Evolutionary conservation across 1,139 yeast species (phyloP).

Genomic region (Casaregolazyma lundiana): DNA sequence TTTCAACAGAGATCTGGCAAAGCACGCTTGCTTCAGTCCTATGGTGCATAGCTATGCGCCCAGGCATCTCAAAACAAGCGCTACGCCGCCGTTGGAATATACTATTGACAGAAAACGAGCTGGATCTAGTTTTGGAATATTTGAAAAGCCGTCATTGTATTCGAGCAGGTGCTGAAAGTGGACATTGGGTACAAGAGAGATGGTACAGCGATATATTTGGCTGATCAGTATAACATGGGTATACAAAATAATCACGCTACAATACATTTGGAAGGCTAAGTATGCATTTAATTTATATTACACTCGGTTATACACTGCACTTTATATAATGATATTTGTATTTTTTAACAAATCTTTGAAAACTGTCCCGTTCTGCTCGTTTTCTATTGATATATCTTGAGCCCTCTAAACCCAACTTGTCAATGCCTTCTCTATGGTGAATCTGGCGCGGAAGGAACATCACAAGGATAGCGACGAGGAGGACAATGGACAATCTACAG

Average conservation of each 20-base stretch:
- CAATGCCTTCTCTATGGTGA: too few relatives aligned
- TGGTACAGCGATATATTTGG: conserved; percentile 44
- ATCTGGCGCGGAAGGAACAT: conserved; percentile 2
- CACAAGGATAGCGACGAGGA: neutral
- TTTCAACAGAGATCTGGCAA: conserved; percentile 59
- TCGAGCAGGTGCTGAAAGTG: conserved; percentile 38
- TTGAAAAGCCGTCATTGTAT: conserved; percentile 43
- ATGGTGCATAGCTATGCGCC: conserved; percentile 43
- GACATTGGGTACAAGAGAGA: conserved; percentile 45
- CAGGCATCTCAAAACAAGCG: conserved; percentile 51
- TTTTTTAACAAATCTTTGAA: too few relatives aligned
- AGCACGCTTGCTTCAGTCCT: conserved; percentile 52
- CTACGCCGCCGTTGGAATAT: conserved; percentile 39
- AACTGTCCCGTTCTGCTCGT: too few relatives aligned
- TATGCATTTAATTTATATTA: too few relatives aligned
- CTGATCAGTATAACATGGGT: neutral
- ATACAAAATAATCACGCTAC: too few relatives aligned
- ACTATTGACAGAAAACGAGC: conserved; percentile 48
- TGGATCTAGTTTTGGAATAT: conserved; percentile 54
- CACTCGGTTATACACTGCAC: too few relatives aligned
- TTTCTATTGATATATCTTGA: too few relatives aligned
- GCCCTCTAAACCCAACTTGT: too few relatives aligned
- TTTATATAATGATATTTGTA: too few relatives aligned
- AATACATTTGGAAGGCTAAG: too few relatives aligned
- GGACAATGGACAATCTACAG: neutral